Evolutionary conservation across 73 alveolate genomes (phyloP).

Genomic region (Effrenium voratum): DNA sequence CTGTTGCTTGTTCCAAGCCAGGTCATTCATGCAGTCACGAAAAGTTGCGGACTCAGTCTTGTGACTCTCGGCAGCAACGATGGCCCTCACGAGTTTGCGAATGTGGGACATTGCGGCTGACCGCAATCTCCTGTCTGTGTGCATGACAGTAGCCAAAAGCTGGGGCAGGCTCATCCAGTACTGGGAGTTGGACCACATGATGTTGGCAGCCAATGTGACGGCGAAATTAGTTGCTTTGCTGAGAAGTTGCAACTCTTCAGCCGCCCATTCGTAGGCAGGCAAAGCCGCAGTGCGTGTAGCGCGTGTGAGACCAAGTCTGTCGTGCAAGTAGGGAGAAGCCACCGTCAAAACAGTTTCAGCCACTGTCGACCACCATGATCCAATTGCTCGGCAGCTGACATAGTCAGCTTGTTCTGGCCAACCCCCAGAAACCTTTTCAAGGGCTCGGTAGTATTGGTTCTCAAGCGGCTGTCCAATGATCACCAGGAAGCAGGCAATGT

Average conservation of each 20-base stretch:
- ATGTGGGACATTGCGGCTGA: not conserved
- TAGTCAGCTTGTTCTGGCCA: not conserved
- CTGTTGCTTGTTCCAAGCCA: not conserved
- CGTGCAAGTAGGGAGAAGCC: not conserved
- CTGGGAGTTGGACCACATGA: not conserved
- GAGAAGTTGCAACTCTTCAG: not conserved
- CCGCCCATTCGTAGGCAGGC: not conserved
- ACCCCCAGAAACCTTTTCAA: not conserved
- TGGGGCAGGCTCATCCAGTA: not conserved
- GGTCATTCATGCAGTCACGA: too few relatives aligned
- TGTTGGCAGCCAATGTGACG: not conserved
- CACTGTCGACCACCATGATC: not conserved
- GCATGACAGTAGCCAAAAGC: not conserved
- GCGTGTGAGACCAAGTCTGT: not conserved
- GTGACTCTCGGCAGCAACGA: not conserved
- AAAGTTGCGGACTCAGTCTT: not conserved
- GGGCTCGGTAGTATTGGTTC: not conserved
- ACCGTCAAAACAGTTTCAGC: not conserved
- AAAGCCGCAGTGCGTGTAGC: not conserved
- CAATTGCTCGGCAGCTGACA: not conserved
- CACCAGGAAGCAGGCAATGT: not conserved
- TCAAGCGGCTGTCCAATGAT: slow-evolving; percentile 4
- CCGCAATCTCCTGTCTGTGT: not conserved
- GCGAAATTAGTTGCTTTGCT: not conserved
- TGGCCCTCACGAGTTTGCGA: not conserved